These are phyloP conservation scores for Magnolia kwangsiensis DNA, from an alignment of 164 flowering plant genomes.

Conservation along the genomic window DNA sequence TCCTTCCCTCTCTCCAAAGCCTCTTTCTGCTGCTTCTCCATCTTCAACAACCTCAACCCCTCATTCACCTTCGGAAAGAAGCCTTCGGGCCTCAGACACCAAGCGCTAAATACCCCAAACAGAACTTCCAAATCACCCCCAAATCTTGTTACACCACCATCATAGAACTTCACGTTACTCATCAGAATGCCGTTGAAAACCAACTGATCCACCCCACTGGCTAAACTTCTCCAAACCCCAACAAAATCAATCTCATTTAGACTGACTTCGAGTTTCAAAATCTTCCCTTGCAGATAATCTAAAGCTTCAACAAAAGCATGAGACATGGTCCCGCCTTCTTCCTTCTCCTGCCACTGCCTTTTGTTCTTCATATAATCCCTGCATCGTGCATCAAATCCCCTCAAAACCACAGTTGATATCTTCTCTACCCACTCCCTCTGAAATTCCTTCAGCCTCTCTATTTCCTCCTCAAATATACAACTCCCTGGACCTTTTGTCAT, in stretches of 20 bases:
- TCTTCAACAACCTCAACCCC: slow-evolving; percentile 68
- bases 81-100: slow-evolving; percentile 95
- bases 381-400: slow-evolving; percentile 76
- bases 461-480: slow-evolving; percentile 59
- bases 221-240: slow-evolving; percentile 76
- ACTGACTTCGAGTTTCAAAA: slow-evolving; percentile 43
- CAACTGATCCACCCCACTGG: slow-evolving; percentile 57
- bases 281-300: slow-evolving; percentile 77
- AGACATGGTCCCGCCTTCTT: slow-evolving; percentile 64
- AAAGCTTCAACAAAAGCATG: slow-evolving; percentile 61
- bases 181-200: slow-evolving; percentile 56
- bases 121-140: slow-evolving; percentile 60
- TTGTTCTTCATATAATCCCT: slow-evolving; percentile 77
- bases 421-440: slow-evolving; percentile 79
- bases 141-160: slow-evolving; percentile 67
- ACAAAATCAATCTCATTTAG: slow-evolving; percentile 70
- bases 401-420: slow-evolving; percentile 64
- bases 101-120: slow-evolving; percentile 68
- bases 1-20: slow-evolving; percentile 36
- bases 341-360: slow-evolving; percentile 87
- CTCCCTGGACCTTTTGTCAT: slow-evolving; percentile 19
- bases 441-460: slow-evolving; percentile 52
- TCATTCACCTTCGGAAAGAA: slow-evolving; percentile 75
- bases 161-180: slow-evolving; percentile 62
- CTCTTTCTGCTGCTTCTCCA: slow-evolving; percentile 48